Base-by-base conservation (phyloP, 768 basidiomycete genomes). In the Tephrocybe sp. region DNA sequence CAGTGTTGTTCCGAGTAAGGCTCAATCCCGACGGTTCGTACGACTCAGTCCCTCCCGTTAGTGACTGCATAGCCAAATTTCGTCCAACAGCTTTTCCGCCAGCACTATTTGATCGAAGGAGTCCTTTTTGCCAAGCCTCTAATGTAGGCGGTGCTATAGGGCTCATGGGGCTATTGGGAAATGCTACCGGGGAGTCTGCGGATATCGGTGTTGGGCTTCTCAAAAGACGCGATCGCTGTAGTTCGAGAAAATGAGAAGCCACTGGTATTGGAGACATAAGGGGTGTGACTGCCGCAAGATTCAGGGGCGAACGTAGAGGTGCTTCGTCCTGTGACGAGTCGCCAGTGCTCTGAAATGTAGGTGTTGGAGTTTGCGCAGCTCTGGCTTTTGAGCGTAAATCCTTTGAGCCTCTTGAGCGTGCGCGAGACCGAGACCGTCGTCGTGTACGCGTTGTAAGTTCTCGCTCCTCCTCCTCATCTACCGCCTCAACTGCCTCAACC, bases 71-170 rank as follows among this genome's bases (percentile, higher is more conserved):
- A 3, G 93, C 93, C 67, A 84, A 72, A 59, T 82, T 79, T 41
- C 88, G 73, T 26, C 73, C 72, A 25, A 83, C 84, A 62, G 86
- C 80, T 45, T 56, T 56, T 46, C 87, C 79, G 18, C 88, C 89
- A n/a, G 90, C 90, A 62, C 93, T 95, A 65, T 95, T 94, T 2
- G 94, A 95, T 17, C 94, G 85, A 62, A 90, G 85, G 2, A 97
- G 79, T 14, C 87, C 86, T 61, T 76, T 81, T 63, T 86, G 85
- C 32, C 95, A 71, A 18, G 86, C 88, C 60, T 91, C 88, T 5
- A 96, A 74, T 3, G 89, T 82, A 0, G 91, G 91, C 30, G 88
- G 67, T 33, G 63, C 57, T 59, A 83, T 68, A n/a, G 89, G 86
- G 3, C 86, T 85, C 60, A 83, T 66, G 15, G 88, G 86, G 2